Evolutionary conservation across 169 alveolate species (phyloP), one percentile per base, ranked within the genome.

Genomic region (Cryptosporidium xiaoi): DNA sequence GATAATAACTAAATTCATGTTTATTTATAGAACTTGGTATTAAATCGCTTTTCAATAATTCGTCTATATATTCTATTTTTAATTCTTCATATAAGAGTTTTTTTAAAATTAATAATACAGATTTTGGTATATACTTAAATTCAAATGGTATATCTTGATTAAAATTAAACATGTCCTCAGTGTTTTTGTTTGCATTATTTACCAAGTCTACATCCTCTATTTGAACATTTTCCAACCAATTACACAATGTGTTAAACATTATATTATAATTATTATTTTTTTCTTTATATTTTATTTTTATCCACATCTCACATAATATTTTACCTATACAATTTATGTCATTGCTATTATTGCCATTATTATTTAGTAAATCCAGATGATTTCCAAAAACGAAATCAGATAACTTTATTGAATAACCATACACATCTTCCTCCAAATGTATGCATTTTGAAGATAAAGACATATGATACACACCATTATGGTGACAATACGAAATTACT

Each of bases 291-390:
- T 77, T 77, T 60, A 77, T 24, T 60, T 27, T 62, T 44, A 62
- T n/a, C 87, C 87, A 77, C 87, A 77, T 77, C 29, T 60, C 71
- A 33, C 31, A 44, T 18, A 77, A 77, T 12, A 77, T 77, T 29
- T 29, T 51, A 5, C 64, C 51, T 29, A 60, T 62, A 60, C 62
- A 60, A 36, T 40, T 13, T 13, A 62, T 44, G 51, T 77, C 87
- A 6, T 34, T 20, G 7, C 1, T 34, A 34, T 77, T 7, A 12
- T 27, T 24, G 71, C 24, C 7, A 13, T 12, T 27, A 27, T 62
- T 27, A 53, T 53, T 53, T 53, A 53, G 4, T n/a, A n/a, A 24
- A 27, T 62, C 60, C 40, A 77, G 64, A 36, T 60, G 12, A n/a
- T 71, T 16, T 0, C 87, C 87, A 62, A 77, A 77, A 44, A 77